Percentiles rank a stretch among this genome's conserved stretches.
Conservation (phyloP, 441 rosid species). For the Populus hybrid region DNA sequence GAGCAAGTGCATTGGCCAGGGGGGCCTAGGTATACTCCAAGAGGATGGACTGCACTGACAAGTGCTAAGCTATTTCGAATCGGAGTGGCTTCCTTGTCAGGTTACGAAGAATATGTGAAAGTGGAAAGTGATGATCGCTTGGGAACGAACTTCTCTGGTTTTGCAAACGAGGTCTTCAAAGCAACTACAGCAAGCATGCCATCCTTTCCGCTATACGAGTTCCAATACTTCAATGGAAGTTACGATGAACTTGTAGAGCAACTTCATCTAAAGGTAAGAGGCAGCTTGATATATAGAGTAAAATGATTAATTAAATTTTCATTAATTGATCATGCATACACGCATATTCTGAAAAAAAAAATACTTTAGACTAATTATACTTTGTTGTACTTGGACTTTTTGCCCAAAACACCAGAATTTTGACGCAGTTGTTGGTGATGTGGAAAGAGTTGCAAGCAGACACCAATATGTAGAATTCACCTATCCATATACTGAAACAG, state of each 20-base stretch:
- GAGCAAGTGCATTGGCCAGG: conserved; percentile 28
- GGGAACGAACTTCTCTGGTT: conserved; percentile 5
- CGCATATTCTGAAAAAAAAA: too few relatives aligned
- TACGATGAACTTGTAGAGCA: conserved; percentile 16
- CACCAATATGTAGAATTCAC: conserved; percentile 24
- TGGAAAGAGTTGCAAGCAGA: conserved; percentile 12
- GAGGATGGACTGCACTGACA: conserved; percentile 14
- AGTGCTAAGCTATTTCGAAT: background rate
- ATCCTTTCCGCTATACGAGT: conserved; percentile 4
- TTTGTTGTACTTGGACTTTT: background rate
- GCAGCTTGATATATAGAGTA: background rate
- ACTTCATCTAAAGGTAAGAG: conserved; percentile 19
- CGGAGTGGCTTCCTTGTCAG: conserved; percentile 18
- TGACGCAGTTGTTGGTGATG: conserved; percentile 28
- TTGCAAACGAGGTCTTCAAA: conserved; percentile 19
- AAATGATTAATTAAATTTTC: too few relatives aligned
- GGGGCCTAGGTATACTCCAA: conserved; percentile 13
- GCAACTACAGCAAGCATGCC: conserved; percentile 12
- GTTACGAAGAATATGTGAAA: background rate
- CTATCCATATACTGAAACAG: conserved; percentile 24
- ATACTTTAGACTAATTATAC: background rate
- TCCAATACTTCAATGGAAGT: conserved; percentile 1
- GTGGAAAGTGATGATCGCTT: background rate
- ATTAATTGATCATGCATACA: too few relatives aligned
- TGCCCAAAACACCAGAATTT: background rate